A percentile compares a stretch with the other conserved stretches of the same genome.
These are phyloP conservation scores for Colletotrichum karsti DNA, from an alignment of 2,329 filamentous ascomycete species.

Conservation along the genomic window DNA sequence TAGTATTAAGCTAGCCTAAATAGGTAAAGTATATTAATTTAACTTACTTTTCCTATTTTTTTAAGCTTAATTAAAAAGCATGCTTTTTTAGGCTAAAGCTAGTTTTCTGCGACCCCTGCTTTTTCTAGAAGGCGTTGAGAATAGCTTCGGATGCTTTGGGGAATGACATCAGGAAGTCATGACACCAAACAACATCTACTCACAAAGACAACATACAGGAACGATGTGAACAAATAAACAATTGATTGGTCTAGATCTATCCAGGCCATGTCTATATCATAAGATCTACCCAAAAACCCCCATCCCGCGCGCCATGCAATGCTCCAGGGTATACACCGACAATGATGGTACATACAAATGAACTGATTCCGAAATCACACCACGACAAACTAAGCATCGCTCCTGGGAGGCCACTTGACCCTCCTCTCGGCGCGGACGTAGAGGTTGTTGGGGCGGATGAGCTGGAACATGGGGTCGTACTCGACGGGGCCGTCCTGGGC, in stretches of 20 bases:
- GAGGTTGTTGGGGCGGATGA: conserved; percentile 64
- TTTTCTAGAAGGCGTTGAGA: too few relatives aligned
- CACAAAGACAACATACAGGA: fast-evolving
- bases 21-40: too few relatives aligned
- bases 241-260: conserved; percentile 12
- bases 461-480: conserved; percentile 68
- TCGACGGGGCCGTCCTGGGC: conserved; percentile 60
- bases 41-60: too few relatives aligned
- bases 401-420: conserved; percentile 53
- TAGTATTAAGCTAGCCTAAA: too few relatives aligned
- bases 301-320: conserved; percentile 18
- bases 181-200: background rate
- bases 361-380: background rate
- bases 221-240: background rate
- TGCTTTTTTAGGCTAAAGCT: too few relatives aligned
- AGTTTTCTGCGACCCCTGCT: too few relatives aligned
- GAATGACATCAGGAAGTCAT: fast-evolving
- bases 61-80: too few relatives aligned
- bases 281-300: conserved; percentile 9
- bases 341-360: conserved; percentile 24
- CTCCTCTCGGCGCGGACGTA: conserved; percentile 60
- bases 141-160: too few relatives aligned
- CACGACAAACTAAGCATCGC: background rate
- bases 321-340: conserved; percentile 28
- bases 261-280: conserved; percentile 11